A percentile compares a stretch with the other conserved stretches of the same genome.
Conservation (phyloP, 1,139 yeast genomes). For the Maudiozyma humilis region DNA sequence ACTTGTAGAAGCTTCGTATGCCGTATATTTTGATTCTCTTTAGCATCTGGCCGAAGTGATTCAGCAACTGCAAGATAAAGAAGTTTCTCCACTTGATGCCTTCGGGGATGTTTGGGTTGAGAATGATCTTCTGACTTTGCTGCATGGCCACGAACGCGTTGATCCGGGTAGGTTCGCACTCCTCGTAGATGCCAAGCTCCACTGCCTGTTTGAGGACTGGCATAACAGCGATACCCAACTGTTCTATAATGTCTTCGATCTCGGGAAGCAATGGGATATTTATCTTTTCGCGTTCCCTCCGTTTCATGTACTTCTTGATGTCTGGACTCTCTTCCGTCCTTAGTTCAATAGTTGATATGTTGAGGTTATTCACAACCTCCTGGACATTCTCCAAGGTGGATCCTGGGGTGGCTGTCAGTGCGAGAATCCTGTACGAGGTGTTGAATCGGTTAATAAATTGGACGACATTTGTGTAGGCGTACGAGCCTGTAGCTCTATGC, state of each 20-base stretch:
- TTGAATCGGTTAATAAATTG: slow-evolving; percentile 56
- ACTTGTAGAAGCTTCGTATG: slow-evolving; percentile 61
- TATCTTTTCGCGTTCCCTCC: slow-evolving; percentile 54
- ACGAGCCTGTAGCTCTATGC: slow-evolving; percentile 84
- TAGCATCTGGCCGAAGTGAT: slow-evolving; percentile 67
- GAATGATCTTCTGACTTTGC: slow-evolving; percentile 49
- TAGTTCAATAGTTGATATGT: slow-evolving; percentile 71
- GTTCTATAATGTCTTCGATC: slow-evolving; percentile 43
- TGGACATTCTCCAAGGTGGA: slow-evolving; percentile 84
- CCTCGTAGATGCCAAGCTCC: slow-evolving; percentile 51
- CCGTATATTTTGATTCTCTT: slow-evolving; percentile 75
- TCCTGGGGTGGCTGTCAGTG: slow-evolving; percentile 94
- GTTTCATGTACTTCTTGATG: slow-evolving; percentile 68
- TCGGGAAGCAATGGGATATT: slow-evolving; percentile 48
- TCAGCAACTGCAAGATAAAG: slow-evolving; percentile 52
- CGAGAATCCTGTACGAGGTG: slow-evolving; percentile 63
- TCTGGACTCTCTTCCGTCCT: slow-evolving; percentile 81
- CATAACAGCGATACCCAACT: slow-evolving; percentile 50
- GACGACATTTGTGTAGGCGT: slow-evolving; percentile 80
- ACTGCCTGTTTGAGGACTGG: slow-evolving; percentile 63
- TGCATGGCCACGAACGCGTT: slow-evolving; percentile 69
- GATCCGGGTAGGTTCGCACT: slow-evolving; percentile 56
- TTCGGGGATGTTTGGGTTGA: slow-evolving; percentile 49
- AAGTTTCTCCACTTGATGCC: slow-evolving; percentile 66
- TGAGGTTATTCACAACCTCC: slow-evolving; percentile 63